A percentile compares a stretch with the other conserved stretches of the same genome.
Conservation (phyloP, 352 stramenopile genomes). For the Globisporangium ultimum region DNA sequence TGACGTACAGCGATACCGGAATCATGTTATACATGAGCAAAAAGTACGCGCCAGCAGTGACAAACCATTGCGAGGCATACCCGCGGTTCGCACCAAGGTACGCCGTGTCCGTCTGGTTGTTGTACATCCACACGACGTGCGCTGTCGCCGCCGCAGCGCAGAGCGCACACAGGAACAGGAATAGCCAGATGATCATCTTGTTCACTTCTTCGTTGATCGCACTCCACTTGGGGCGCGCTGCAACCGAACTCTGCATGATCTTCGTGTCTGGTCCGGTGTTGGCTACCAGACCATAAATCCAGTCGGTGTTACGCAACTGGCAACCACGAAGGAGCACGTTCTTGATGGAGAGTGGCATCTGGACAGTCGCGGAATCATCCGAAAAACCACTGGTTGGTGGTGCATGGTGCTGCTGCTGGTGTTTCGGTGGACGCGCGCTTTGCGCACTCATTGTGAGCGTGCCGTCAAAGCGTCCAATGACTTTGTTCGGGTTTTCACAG, state of each 20-base stretch:
- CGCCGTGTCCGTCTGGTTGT: slow-evolving; percentile 41
- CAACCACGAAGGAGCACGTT: slow-evolving; percentile 89
- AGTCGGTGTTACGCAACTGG: slow-evolving; percentile 87
- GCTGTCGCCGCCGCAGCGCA: slow-evolving; percentile 53
- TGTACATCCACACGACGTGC: slow-evolving; percentile 60
- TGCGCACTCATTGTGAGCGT: slow-evolving; percentile 37
- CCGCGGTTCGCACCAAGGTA: slow-evolving; percentile 49
- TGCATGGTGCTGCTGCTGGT: slow-evolving; percentile 2
- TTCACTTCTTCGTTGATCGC: slow-evolving; percentile 81
- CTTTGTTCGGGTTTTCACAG: slow-evolving; percentile 77
- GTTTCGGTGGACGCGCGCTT: slow-evolving; percentile 11
- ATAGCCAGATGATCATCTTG: slow-evolving; percentile 77
- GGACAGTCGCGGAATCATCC: slow-evolving; percentile 15
- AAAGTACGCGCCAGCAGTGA: slow-evolving; percentile 91
- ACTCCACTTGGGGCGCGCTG: slow-evolving; percentile 69
- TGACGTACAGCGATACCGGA: slow-evolving; percentile 97
- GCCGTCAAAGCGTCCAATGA: slow-evolving; percentile 77
- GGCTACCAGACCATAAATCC: slow-evolving; percentile 84
- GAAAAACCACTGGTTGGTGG: slow-evolving; percentile 6
- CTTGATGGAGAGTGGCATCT: slow-evolving; percentile 70
- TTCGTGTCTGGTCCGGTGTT: slow-evolving; percentile 86
- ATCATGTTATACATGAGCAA: slow-evolving; percentile 97
- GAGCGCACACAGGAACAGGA: slow-evolving; percentile 56
- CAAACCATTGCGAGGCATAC: slow-evolving; percentile 62
- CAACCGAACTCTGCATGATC: slow-evolving; percentile 77